A percentile compares a stretch with the other conserved stretches of the same genome.
Evolutionary conservation across 75 land plant species (phyloP).

Genomic region (Ceratopteris richardii): DNA sequence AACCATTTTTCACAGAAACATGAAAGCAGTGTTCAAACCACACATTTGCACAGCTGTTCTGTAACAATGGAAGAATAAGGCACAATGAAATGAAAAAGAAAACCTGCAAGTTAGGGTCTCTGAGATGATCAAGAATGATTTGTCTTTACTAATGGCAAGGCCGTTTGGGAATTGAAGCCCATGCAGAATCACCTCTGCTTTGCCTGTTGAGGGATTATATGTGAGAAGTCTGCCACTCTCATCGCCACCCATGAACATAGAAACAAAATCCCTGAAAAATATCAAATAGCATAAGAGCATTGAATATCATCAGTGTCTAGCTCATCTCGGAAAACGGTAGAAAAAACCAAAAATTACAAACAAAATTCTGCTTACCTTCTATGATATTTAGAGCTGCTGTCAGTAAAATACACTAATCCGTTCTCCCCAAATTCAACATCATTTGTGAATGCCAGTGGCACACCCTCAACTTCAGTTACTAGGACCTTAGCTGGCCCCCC

Average conservation of each 20-base stretch:
- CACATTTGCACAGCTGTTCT: no score
- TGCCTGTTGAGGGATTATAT: conserved; percentile 36
- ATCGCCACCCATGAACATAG: conserved; percentile 37
- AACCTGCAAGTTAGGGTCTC: conserved; percentile 30
- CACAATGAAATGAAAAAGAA: background rate
- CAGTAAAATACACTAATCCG: conserved; percentile 25
- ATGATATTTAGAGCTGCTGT: conserved; percentile 27
- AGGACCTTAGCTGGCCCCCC: conserved; percentile 79
- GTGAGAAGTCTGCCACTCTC: conserved; percentile 52
- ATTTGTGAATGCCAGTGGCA: conserved; percentile 55
- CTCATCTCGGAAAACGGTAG: no score
- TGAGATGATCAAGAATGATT: conserved; percentile 31
- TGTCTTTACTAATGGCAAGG: conserved; percentile 35
- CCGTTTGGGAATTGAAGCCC: conserved; percentile 64
- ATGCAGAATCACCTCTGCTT: conserved; percentile 33
- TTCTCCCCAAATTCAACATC: conserved; percentile 33
- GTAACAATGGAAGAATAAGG: no score
- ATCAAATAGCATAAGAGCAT: background rate
- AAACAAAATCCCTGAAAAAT: conserved; percentile 32
- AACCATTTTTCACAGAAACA: background rate
- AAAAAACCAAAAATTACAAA: no score
- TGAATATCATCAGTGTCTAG: no score
- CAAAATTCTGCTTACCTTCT: conserved; percentile 11
- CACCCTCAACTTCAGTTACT: conserved; percentile 65
- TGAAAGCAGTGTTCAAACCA: no score